Evolutionary conservation across 1,139 yeast species (phyloP), one percentile per base, ranked within the genome.

Genomic region (Debaryomyces sp.): DNA sequence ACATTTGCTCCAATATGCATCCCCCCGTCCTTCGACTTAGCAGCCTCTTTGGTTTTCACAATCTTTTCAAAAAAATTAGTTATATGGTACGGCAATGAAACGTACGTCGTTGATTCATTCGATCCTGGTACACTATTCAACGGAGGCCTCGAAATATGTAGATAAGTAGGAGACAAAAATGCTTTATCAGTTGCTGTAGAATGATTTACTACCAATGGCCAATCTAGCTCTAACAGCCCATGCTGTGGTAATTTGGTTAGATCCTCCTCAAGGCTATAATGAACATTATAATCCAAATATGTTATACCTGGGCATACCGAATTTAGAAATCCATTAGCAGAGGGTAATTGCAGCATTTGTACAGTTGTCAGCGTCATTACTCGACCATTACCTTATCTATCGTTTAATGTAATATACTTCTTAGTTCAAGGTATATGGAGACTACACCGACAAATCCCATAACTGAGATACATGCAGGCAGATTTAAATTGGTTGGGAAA

Each of bases 1-100:
- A 81, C 71, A 45, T 74, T 73, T 40, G 85, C 83, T 0, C 85
- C 87, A 29, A 82, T 72, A 41, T 82, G 84, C 55, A 80, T 57
- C 18, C 75, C 73, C 10, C 81, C 82, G 40, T 78, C 82, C 42
- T 68, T 63, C 4, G 29, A 26, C 4, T 68, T 70, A 30, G 69
- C 67, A 46, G 71, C 74, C 46, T 66, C 56, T 47, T 62, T 50
- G 54, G 56, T 52, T 52, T 55, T 56, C 6, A 70, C 67, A 4
- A 70, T 60, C 48, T 63, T 58, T 24, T 60, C 54, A 54, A 75
- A 75, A 32, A 66, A 51, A 41, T 60, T 60, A 34, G 71, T 66
- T n/a, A 75, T 63, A 54, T 75, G 80, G 50, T 62, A 65, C 1
- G 80, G 80, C 32, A 73, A 54, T 6, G 78, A 68, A 4, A 75